phyloP scores from a whole-genome alignment of 768 basidiomycete species.

The Lentinula sp. region DNA sequence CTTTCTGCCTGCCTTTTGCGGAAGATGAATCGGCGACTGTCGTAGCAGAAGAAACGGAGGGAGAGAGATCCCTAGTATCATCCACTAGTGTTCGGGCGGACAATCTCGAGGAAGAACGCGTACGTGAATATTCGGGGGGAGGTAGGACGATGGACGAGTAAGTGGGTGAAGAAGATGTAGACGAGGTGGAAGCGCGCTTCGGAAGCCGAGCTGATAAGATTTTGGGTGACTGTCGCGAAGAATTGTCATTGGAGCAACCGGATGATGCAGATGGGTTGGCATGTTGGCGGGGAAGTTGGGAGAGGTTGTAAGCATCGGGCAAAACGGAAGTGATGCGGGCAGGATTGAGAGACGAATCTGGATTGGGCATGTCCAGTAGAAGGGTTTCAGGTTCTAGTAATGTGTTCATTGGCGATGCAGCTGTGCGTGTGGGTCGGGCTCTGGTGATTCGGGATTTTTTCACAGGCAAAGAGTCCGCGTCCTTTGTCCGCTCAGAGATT shows the following conservation, averaged over 20 bases:
- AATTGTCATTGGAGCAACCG: neutral
- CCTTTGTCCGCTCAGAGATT: neutral
- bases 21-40: neutral
- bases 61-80: neutral
- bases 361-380: neutral
- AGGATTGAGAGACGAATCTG: neutral
- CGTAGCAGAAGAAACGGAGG: neutral
- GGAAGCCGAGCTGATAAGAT: neutral
- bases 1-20: neutral
- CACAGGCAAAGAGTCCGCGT: neutral
- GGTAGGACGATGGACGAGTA: neutral
- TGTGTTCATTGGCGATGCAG: neutral
- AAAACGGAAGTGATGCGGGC: neutral
- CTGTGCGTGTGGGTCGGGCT: neutral
- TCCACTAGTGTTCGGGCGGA: neutral
- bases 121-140: neutral
- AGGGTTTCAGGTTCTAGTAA: neutral
- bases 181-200: neutral
- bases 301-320: neutral
- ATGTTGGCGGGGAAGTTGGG: neutral
- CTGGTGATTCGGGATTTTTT: neutral
- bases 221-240: neutral
- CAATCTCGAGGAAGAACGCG: constrained; percentile 4
- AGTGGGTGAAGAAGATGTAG: neutral
- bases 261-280: neutral